Conservation (phyloP, 768 basidiomycete genomes). For the Tricholoma saponaceum region DNA sequence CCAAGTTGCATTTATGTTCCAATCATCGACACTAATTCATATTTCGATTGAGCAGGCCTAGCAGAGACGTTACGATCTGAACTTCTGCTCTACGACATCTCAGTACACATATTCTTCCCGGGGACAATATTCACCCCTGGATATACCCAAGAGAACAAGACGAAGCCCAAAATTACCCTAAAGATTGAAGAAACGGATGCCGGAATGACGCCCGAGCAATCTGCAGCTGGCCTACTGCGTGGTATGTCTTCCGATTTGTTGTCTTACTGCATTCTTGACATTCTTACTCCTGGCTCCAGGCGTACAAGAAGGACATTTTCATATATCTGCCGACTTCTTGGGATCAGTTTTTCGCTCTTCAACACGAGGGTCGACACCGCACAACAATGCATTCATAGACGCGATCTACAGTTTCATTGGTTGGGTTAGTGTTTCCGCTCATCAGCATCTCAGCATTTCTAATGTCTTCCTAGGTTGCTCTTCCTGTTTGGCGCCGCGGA, state of each 20-base stretch:
- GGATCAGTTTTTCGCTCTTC: slow-evolving; percentile 65
- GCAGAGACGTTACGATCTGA: slow-evolving; percentile 87
- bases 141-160: slow-evolving; percentile 68
- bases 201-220: slow-evolving; percentile 58
- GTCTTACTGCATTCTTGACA: not conserved
- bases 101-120: slow-evolving; percentile 81
- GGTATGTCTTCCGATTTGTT: slow-evolving; percentile 32
- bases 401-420: slow-evolving; percentile 39
- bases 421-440: slow-evolving; percentile 32
- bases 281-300: slow-evolving; percentile 36
- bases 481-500: slow-evolving; percentile 48
- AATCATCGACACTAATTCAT: not conserved
- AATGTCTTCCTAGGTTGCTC: slow-evolving; percentile 37
- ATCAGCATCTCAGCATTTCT: not conserved
- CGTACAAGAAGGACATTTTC: slow-evolving; percentile 65
- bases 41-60: slow-evolving; percentile 48
- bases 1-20: not conserved
- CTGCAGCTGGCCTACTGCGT: slow-evolving; percentile 53
- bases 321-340: slow-evolving; percentile 74
- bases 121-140: slow-evolving; percentile 79
- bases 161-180: slow-evolving; percentile 71
- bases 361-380: slow-evolving; percentile 61
- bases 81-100: slow-evolving; percentile 70
- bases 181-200: slow-evolving; percentile 77
- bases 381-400: slow-evolving; percentile 59